These are phyloP conservation scores for Myxozyma neotropica DNA, from an alignment of 805 yeast genomes.

Conservation along the genomic window DNA sequence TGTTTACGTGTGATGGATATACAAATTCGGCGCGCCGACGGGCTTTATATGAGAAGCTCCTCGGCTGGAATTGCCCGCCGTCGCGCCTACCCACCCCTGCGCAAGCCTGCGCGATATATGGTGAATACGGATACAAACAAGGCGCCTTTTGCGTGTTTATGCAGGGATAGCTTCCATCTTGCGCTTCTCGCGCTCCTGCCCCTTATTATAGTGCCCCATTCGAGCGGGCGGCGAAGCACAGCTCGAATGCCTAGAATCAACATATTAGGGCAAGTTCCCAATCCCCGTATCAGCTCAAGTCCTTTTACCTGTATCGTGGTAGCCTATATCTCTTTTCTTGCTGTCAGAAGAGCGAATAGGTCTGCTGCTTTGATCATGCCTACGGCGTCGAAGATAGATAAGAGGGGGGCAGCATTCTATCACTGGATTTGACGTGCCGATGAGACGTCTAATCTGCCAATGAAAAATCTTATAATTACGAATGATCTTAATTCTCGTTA, in stretches of 20 bases:
- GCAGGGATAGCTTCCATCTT: neutral
- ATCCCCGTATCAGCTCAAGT: too few relatives aligned
- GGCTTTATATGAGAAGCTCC: slow-evolving; percentile 2
- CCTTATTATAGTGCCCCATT: neutral
- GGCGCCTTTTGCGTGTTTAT: neutral
- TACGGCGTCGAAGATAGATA: too few relatives aligned
- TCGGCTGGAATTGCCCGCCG: slow-evolving; percentile 12
- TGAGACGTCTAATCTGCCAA: too few relatives aligned
- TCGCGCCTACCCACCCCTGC: slow-evolving; percentile 3
- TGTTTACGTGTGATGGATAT: neutral
- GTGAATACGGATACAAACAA: neutral
- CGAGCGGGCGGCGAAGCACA: neutral
- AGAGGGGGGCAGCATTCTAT: too few relatives aligned
- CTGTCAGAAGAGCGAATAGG: too few relatives aligned
- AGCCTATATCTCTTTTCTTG: too few relatives aligned
- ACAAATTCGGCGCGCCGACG: neutral
- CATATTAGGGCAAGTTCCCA: too few relatives aligned
- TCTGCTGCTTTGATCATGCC: too few relatives aligned
- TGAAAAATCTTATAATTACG: too few relatives aligned
- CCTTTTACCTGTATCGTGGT: too few relatives aligned
- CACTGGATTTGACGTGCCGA: too few relatives aligned
- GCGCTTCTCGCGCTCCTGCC: neutral
- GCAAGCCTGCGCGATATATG: neutral
- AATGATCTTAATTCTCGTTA: too few relatives aligned
- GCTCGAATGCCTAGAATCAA: neutral